Percentiles rank a stretch among this genome's conserved stretches.
These are phyloP conservation scores for Stevia rebaudiana DNA, from an alignment of 140 eudicot genomes.

Conservation along the genomic window DNA sequence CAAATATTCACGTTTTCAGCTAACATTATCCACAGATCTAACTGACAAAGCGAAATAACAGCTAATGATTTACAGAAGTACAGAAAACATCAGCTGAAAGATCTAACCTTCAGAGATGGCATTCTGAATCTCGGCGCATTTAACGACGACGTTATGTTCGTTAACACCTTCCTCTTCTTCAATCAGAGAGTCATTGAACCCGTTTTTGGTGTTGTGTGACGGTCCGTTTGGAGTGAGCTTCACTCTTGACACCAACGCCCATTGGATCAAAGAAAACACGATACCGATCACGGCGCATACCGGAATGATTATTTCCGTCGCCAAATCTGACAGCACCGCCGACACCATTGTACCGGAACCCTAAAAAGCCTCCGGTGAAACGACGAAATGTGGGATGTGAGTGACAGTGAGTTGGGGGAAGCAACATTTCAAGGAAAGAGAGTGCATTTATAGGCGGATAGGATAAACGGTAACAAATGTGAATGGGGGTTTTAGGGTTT, in stretches of 20 bases:
- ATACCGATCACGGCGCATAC: slow-evolving; percentile 78
- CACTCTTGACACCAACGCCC: slow-evolving; percentile 66
- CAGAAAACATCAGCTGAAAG: background rate
- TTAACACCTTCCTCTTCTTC: slow-evolving; percentile 89
- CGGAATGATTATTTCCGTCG: slow-evolving; percentile 72
- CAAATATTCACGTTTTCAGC: background rate
- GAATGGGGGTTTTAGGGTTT: slow-evolving; percentile 21
- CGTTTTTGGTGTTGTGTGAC: slow-evolving; percentile 40
- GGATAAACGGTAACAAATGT: slow-evolving; percentile 8
- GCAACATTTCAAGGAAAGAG: background rate
- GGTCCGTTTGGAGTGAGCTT: slow-evolving; percentile 45
- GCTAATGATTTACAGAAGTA: no score
- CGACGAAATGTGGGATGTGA: background rate
- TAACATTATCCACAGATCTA: no score
- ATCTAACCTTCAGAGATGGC: slow-evolving; percentile 87
- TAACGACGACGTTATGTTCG: slow-evolving; percentile 59
- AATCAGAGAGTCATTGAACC: slow-evolving; percentile 54
- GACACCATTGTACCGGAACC: slow-evolving; percentile 32
- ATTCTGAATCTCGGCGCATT: slow-evolving; percentile 82
- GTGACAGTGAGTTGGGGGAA: background rate
- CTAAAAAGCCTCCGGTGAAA: slow-evolving; percentile 6
- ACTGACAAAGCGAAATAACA: no score
- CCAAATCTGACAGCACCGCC: slow-evolving; percentile 72
- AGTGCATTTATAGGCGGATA: slow-evolving; percentile 15
- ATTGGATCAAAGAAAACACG: slow-evolving; percentile 61